These are phyloP conservation scores for Tolypocladium inflatum DNA, from an alignment of 2,329 filamentous ascomycete species.

Conservation along the genomic window DNA sequence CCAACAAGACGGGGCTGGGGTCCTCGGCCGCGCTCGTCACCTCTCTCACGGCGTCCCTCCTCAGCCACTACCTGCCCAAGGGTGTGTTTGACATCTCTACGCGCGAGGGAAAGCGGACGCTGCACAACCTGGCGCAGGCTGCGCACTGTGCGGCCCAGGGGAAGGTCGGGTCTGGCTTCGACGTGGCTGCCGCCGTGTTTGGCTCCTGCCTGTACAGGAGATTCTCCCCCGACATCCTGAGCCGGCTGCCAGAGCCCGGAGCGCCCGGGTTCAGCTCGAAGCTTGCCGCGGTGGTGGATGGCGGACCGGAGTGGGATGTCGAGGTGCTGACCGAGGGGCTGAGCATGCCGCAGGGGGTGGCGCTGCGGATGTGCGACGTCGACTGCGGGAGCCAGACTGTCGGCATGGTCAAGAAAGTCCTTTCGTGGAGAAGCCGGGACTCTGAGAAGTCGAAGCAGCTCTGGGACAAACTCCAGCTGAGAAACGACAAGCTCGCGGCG, in stretches of 20 bases:
- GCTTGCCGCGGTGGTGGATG: conserved; percentile 58
- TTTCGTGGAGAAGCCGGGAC: conserved; percentile 67
- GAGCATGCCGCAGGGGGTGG: conserved; percentile 61
- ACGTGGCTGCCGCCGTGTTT: conserved; percentile 87
- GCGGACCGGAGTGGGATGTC: conserved; percentile 63
- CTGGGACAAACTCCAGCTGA: conserved; percentile 65
- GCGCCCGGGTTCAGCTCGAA: conserved; percentile 55
- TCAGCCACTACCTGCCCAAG: conserved; percentile 62
- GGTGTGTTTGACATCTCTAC: conserved; percentile 47
- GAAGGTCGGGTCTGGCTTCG: conserved; percentile 92
- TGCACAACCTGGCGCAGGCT: conserved; percentile 91
- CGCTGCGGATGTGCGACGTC: conserved; percentile 89
- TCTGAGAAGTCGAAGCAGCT: conserved; percentile 54
- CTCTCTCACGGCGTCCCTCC: conserved; percentile 66
- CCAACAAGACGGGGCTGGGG: conserved; percentile 92
- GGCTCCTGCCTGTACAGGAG: conserved; percentile 84
- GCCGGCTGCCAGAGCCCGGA: conserved; percentile 56
- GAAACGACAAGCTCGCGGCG: conserved; percentile 61
- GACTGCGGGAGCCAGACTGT: conserved; percentile 91
- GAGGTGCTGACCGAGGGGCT: conserved; percentile 63
- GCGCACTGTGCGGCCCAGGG: conserved; percentile 94
- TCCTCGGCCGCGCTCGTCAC: conserved; percentile 93
- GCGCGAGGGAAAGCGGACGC: conserved; percentile 43
- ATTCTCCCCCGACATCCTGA: conserved; percentile 75
- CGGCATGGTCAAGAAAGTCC: conserved; percentile 87